Conservation (phyloP, 1,284 basidiomycete species). For the Pholiota adiposa region DNA sequence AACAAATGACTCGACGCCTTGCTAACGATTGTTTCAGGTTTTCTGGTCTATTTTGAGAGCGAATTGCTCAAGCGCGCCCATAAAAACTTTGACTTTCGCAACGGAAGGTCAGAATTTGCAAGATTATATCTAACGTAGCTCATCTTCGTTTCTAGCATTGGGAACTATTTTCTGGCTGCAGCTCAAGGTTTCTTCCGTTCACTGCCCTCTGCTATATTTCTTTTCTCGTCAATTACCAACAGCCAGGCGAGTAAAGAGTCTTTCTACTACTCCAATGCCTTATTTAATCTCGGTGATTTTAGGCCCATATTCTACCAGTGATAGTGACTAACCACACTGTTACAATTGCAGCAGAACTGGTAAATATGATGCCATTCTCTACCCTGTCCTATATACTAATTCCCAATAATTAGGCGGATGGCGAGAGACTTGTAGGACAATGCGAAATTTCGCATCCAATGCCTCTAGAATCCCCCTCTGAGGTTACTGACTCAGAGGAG, state of each 20-base stretch:
- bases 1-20: not conserved
- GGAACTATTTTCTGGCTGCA: conserved; percentile 89
- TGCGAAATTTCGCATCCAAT: conserved; percentile 96
- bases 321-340: conserved; percentile 96
- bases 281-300: conserved; percentile 12
- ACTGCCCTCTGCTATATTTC: conserved; percentile 91
- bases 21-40: conserved; percentile 53
- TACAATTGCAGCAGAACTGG: conserved; percentile 95
- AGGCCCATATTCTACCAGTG: conserved; percentile 86
- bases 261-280: not conserved
- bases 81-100: conserved; percentile 90
- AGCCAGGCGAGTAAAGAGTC: conserved; percentile 49
- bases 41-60: conserved; percentile 89
- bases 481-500: conserved; percentile 37
- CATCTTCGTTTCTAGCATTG: conserved; percentile 51
- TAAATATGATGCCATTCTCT: conserved; percentile 39
- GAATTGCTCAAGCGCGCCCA: conserved; percentile 87
- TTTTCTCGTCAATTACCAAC: conserved; percentile 92
- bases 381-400: conserved; percentile 13
- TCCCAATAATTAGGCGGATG: conserved; percentile 63
- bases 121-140: conserved; percentile 1
- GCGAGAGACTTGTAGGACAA: conserved; percentile 85
- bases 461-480: conserved; percentile 27
- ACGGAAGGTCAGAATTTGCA: conserved; percentile 63
- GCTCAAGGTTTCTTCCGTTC: conserved; percentile 88